Conservation (phyloP, 1,284 basidiomycete genomes). For the Ceratobasidium sp. region DNA sequence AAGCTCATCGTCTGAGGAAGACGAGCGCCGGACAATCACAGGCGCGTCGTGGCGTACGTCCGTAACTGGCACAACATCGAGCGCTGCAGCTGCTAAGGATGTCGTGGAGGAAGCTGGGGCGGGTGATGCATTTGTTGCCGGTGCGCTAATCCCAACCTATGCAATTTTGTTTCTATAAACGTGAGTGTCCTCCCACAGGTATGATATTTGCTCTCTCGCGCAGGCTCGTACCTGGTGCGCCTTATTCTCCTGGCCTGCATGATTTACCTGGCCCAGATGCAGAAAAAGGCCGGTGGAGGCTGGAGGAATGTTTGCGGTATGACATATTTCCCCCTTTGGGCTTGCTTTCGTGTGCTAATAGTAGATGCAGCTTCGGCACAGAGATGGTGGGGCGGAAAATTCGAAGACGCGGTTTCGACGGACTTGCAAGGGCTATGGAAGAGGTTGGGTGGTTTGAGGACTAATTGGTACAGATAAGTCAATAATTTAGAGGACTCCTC, state of each 20-base stretch:
- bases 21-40: conserved; percentile 35
- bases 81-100: conserved; percentile 39
- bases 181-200: conserved; percentile 21
- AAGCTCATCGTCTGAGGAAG: conserved; percentile 34
- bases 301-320: conserved; percentile 49
- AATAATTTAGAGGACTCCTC: no score
- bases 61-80: conserved; percentile 30
- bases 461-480: background rate
- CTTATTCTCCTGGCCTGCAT: conserved; percentile 44
- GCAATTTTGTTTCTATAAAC: background rate
- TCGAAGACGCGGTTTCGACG: conserved; percentile 45
- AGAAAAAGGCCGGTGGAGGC: conserved; percentile 47
- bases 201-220: conserved; percentile 49
- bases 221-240: conserved; percentile 45
- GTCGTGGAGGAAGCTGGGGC: conserved; percentile 47
- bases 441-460: conserved; percentile 48
- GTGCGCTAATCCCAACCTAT: conserved; percentile 34
- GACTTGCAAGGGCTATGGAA: conserved; percentile 48
- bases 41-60: conserved; percentile 36
- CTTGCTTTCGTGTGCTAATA: background rate
- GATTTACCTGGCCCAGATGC: conserved; percentile 31
- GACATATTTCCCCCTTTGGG: background rate
- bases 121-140: conserved; percentile 48
- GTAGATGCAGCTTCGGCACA: conserved; percentile 45
- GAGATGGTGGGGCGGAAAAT: conserved; percentile 48